Base-by-base conservation (phyloP, 345 rosid species). In the Eucalyptus victrix region DNA sequence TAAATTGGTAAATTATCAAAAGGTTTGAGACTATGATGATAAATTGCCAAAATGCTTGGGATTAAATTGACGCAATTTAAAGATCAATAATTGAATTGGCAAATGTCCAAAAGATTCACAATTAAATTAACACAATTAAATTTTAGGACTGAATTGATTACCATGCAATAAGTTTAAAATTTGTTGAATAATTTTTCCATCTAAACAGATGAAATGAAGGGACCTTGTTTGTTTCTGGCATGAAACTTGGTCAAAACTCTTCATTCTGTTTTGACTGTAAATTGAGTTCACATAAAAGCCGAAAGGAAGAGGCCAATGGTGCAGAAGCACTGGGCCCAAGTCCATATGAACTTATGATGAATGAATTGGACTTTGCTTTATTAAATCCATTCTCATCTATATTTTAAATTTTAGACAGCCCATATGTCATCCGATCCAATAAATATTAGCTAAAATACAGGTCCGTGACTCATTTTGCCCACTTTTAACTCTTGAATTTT, bases 51-150 rank as follows among this genome's bases (percentile, higher is more conserved):
- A 56, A 56, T 56, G 12, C 13, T 56, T 56, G 30, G 30, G 30
- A 56, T 26, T 56, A 56, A 56, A 24, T 56, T 56, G 62, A 56
- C 0, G 3, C 1, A 5, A 10, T 56, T 24, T 56, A 56, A 56
- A 23, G 6, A 10, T 56, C 1, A 6, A 56, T 5, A 23, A 56
- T 0, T 24, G 1, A 56, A 24, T 56, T 10, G 6, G 2, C 62
- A 56, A 24, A 24, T 56, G 30, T 56, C 1, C 0, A 56, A 56
- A 56, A 11, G 6, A 56, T 56, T 56, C 6, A 56, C 1, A 3
- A 56, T 2, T 56, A 56, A 10, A 56, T 56, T 56, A 24, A 24
- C 6, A 23, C 13, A 5, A 10, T 56, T 11, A 24, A 56, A 26
- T 24, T 56, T 56, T 56, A 23, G 30, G 30, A 24, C 3, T 24